phyloP scores from a whole-genome alignment of 495 filamentous ascomycete species.

The Trichocladium antarcticum region DNA sequence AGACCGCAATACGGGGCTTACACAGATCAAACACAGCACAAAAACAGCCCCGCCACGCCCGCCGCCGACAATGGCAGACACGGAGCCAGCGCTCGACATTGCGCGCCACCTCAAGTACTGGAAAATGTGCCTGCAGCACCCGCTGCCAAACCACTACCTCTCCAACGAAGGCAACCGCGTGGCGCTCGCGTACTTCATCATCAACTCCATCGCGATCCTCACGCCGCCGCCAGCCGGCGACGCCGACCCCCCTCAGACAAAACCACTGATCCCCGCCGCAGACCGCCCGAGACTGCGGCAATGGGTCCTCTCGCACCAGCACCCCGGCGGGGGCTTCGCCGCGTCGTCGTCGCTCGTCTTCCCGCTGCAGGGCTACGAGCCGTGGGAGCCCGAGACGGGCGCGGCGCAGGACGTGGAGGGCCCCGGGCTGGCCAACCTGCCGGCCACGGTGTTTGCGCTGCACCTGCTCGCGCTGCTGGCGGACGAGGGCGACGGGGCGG shows the following conservation, averaged over 20 bases:
- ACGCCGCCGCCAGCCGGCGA: no score
- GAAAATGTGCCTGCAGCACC: constrained; percentile 73
- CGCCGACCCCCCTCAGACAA: constrained; percentile 18
- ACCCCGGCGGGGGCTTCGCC: constrained; percentile 69
- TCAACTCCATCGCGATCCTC: constrained; percentile 37
- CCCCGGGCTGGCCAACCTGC: constrained; percentile 73
- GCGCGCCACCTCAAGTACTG: constrained; percentile 82
- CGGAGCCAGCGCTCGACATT: constrained; percentile 47
- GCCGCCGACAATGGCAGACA: constrained; percentile 17
- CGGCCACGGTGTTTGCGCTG: constrained; percentile 82
- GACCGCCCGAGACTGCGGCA: constrained; percentile 28
- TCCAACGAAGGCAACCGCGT: constrained; percentile 82
- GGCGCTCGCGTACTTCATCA: constrained; percentile 74
- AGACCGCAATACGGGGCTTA: no score
- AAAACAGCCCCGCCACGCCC: not conserved
- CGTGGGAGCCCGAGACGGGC: constrained; percentile 24
- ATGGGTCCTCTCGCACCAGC: constrained; percentile 60
- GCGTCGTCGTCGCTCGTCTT: constrained; percentile 51
- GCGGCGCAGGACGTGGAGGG: constrained; percentile 31
- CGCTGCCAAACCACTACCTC: constrained; percentile 71
- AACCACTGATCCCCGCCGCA: constrained; percentile 26
- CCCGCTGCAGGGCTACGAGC: constrained; percentile 25
- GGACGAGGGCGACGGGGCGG: constrained; percentile 47
- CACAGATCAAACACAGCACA: not conserved
- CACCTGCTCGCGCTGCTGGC: constrained; percentile 61